Conservation (phyloP, 1,284 basidiomycete species). For the Thecaphora thlaspeos region DNA sequence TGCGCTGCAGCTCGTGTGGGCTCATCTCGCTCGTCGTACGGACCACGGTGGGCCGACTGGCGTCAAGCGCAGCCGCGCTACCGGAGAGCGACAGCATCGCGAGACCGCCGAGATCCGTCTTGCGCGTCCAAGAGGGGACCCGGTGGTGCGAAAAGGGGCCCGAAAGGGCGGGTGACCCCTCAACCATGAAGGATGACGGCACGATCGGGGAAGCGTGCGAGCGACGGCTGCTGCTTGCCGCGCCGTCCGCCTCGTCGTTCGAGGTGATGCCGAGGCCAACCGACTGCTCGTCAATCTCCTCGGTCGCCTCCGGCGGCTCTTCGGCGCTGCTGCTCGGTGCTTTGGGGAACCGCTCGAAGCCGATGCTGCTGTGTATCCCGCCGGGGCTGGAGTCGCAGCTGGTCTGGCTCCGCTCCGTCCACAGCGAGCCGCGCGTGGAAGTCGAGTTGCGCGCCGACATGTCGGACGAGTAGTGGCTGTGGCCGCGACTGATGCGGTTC, state of each 20-base stretch:
- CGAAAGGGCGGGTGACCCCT: constrained; percentile 11
- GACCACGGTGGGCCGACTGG: neutral
- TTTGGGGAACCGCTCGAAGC: constrained; percentile 1
- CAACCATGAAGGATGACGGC: constrained; percentile 9
- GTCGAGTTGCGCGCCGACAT: constrained; percentile 21
- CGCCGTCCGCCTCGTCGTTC: constrained; percentile 11
- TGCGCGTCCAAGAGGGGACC: constrained; percentile 31
- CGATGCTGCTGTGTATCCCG: constrained; percentile 12
- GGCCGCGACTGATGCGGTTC: constrained; percentile 10
- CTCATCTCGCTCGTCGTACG: neutral
- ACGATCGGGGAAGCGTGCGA: constrained; percentile 14
- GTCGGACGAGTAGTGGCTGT: constrained; percentile 19
- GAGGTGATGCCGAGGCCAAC: constrained; percentile 36
- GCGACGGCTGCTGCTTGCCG: constrained; percentile 6
- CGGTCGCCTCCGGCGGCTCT: constrained; percentile 11
- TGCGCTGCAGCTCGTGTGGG: no score
- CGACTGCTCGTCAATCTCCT: constrained; percentile 25
- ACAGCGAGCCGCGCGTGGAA: constrained; percentile 26
- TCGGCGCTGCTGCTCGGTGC: neutral
- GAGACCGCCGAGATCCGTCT: neutral
- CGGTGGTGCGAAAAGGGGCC: constrained; percentile 41
- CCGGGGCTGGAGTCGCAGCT: constrained; percentile 31
- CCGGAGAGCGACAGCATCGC: neutral
- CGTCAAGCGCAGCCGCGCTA: neutral
- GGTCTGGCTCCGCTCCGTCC: constrained; percentile 26